Evolutionary conservation across 257 asterid species (phyloP), one percentile per base, ranked within the genome.

Genomic region (Ilex asprella): DNA sequence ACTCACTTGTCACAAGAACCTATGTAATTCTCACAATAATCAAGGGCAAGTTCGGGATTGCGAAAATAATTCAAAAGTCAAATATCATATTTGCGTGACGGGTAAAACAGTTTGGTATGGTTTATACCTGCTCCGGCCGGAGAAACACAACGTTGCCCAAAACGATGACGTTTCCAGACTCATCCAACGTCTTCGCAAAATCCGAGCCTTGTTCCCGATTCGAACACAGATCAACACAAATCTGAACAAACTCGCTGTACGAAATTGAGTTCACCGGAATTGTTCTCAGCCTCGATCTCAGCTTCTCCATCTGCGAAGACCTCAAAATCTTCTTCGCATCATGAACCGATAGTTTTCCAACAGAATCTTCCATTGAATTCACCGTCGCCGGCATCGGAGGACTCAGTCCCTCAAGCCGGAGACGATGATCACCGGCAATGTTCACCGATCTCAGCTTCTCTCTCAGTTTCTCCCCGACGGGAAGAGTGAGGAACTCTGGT

Each of bases 121-220:
- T 62, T 12, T 10, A 12, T 82, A 91, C 98, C 95, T 82, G 89
- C 69, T 76, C 76, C 0, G 97, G 95, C 0, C 75, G 87, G 58
- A 92, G 91, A 52, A 92, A 88, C 13, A 88, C 97, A 46, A 86
- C 68, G 65, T 77, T 86, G 64, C 98, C 89, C 16, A 92, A 71
- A 59, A 86, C 86, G 78, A 92, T 75, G 73, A 92, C 95, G 74
- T 69, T 76, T 27, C 91, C 97, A 2, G 87, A 89, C 2, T 81
- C 77, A 43, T 92, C 95, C 79, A 92, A 60, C 63, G 73, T 71
- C 78, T 79, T 84, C 0, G 95, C 94, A 12, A 80, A 78, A 65
- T 88, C 97, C 71, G 57, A 3, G 0, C 91, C 94, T 63, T 39
- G 75, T 44, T 83, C 91, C 2, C 39, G 50, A 35, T 74, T 58